A percentile compares a stretch with the other conserved stretches of the same genome.
Conservation (phyloP, 1,284 basidiomycete genomes). For the Neolentinus lepideus region DNA sequence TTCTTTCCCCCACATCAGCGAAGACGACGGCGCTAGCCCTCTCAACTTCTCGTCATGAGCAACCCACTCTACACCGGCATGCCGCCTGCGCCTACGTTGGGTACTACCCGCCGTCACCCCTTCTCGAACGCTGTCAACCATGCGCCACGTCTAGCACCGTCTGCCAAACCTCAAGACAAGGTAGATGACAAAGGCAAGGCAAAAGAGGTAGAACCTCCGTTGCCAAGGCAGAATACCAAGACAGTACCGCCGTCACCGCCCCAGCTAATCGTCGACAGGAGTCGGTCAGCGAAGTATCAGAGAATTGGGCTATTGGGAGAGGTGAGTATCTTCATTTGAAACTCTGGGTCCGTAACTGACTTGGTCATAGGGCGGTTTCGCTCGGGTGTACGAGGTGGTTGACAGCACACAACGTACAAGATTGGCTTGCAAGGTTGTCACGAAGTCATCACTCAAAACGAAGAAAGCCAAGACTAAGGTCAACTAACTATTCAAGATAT, state of each 20-base stretch:
- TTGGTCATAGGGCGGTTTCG: conserved; percentile 72
- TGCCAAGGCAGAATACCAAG: conserved; percentile 76
- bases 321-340: conserved; percentile 39
- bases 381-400: conserved; percentile 84
- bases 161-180: conserved; percentile 11
- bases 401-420: conserved; percentile 50
- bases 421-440: conserved; percentile 85
- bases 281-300: conserved; percentile 48
- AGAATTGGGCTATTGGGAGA: conserved; percentile 83
- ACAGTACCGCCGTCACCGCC: conserved; percentile 79
- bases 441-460: conserved; percentile 76
- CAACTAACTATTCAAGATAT: conserved; percentile 11
- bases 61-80: neutral
- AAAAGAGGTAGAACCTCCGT: conserved; percentile 32
- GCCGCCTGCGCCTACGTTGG: conserved; percentile 8
- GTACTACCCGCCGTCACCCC: conserved; percentile 18
- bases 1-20: conserved; percentile 11
- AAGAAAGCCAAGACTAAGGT: conserved; percentile 94
- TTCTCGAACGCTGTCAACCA: conserved; percentile 22
- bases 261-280: conserved; percentile 65
- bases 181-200: neutral
- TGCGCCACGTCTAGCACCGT: conserved; percentile 4
- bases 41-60: conserved; percentile 6
- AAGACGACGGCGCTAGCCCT: conserved; percentile 12
- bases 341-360: conserved; percentile 6